Base-by-base conservation (phyloP, 2,329 filamentous ascomycete species). In the Aspergillus alliaceus region DNA sequence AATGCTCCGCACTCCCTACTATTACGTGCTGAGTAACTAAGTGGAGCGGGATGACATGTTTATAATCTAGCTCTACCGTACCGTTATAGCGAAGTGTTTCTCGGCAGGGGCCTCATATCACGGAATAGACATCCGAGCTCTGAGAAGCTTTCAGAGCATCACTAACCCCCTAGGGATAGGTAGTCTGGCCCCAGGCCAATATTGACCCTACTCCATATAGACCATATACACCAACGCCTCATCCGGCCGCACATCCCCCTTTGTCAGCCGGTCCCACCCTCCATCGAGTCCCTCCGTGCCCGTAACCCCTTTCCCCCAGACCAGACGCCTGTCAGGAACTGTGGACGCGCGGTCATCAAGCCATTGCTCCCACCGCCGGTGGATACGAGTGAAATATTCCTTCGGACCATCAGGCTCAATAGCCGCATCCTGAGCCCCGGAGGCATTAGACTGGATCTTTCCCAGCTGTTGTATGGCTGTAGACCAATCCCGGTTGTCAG, bases 371-470 rank as follows among this genome's bases (percentile, higher is more conserved):
- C 59, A 59, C 39, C n/a, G 32, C 12, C 11, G 25, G 27, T 32
- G 14, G 9, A 59, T 24, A 11, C 46, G 29, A 29, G 39, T 20
- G 39, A 54, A 53, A 40, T 48, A 57, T 22, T 14, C 35, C 52
- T 24, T 35, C 24, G 54, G 51, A 6, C 57, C 50, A 1, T 53
- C 42, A 14, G 14, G 34, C 2, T 49, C 18, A 15, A 61, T 54
- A 2, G 51, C 11, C 6, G 57, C 37, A 34, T 59, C 57, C 22
- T 48, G 57, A 8, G 59, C 2, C 12, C 31, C 44, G 22, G 59
- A 59, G 2, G 57, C 56, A 18, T 61, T 61, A n/a, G 34, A 54
- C 32, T 59, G 59, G 35, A 61, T 57, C 34, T 48, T 57, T 4
- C 53, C 51, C 9, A 53, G 6, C 14, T 44, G 25, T 32, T 50